phyloP scores from a whole-genome alignment of 2,329 filamentous ascomycete genomes.

The Corniculantispora saksenae region DNA sequence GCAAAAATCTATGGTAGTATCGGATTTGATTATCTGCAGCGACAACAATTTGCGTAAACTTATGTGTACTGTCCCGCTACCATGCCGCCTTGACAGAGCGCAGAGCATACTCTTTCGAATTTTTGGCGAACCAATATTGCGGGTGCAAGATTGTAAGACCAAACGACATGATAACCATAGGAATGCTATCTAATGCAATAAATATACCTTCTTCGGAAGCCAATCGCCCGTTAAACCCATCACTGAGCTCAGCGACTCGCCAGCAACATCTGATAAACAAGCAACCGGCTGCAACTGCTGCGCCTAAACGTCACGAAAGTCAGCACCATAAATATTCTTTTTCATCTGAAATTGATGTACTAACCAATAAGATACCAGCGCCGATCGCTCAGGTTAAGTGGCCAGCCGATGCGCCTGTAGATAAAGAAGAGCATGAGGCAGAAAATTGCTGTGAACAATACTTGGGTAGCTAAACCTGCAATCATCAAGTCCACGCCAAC shows the following conservation, averaged over 20 bases:
- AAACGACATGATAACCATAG: constrained; percentile 22
- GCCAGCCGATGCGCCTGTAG: constrained; percentile 8
- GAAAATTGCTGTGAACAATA: constrained; percentile 24
- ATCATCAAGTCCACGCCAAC: constrained; percentile 26
- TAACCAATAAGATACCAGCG: constrained; percentile 17
- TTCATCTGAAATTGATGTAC: background rate
- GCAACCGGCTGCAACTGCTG: constrained; percentile 19
- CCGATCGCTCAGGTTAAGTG: background rate
- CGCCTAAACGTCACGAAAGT: background rate
- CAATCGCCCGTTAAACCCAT: constrained; percentile 23
- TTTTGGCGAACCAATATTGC: constrained; percentile 2
- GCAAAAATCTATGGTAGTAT: no score
- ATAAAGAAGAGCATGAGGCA: constrained; percentile 17
- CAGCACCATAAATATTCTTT: background rate
- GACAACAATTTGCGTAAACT: no score
- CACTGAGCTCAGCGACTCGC: constrained; percentile 24
- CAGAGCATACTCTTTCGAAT: background rate
- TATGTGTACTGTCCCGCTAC: no score
- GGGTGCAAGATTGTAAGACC: constrained; percentile 16
- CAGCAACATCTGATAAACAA: constrained; percentile 24
- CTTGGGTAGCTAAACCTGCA: constrained; percentile 23
- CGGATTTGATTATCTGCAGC: no score
- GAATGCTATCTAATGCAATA: constrained; percentile 23
- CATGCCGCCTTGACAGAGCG: no score
- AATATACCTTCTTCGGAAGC: constrained; percentile 23